Percentiles rank a stretch among this genome's conserved stretches.
Evolutionary conservation across 495 filamentous ascomycete genomes (phyloP).

Genomic region (Parmelia sp.): DNA sequence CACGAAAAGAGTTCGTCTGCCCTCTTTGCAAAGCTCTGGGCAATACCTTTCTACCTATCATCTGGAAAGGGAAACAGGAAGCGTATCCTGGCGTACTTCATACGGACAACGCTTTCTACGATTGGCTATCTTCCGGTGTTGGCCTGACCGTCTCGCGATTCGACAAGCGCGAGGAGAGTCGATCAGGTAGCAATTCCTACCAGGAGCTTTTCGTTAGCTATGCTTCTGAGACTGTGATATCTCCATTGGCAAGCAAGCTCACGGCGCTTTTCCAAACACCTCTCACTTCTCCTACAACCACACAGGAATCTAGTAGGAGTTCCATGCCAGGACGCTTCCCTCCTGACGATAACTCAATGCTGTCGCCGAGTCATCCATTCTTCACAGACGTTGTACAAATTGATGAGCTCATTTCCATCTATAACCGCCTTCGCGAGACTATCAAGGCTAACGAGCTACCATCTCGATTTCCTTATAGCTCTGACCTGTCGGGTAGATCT

Average conservation of each 20-base stretch:
- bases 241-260: conserved; percentile 55
- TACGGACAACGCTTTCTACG: conserved; percentile 51
- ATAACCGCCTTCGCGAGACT: conserved; percentile 72
- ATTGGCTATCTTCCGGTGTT: conserved; percentile 50
- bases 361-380: conserved; percentile 34
- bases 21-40: conserved; percentile 97
- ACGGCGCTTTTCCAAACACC: conserved; percentile 37
- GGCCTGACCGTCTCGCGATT: conserved; percentile 37
- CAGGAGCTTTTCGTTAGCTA: conserved; percentile 61
- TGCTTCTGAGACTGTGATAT: conserved; percentile 52
- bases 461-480: conserved; percentile 42
- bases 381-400: conserved; percentile 41
- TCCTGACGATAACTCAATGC: conserved; percentile 29
- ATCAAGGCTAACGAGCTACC: conserved; percentile 63
- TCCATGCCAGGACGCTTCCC: conserved; percentile 44
- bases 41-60: conserved; percentile 90
- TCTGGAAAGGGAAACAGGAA: conserved; percentile 90
- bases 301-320: conserved; percentile 29
- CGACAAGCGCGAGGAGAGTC: conserved; percentile 36
- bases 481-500: conserved; percentile 31
- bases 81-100: conserved; percentile 63
- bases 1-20: conserved; percentile 83
- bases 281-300: conserved; percentile 27
- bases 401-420: conserved; percentile 72
- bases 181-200: conserved; percentile 33